These are phyloP conservation scores for Aureobasidium sp. DNA, from an alignment of 2,329 filamentous ascomycete species.

Conservation along the genomic window DNA sequence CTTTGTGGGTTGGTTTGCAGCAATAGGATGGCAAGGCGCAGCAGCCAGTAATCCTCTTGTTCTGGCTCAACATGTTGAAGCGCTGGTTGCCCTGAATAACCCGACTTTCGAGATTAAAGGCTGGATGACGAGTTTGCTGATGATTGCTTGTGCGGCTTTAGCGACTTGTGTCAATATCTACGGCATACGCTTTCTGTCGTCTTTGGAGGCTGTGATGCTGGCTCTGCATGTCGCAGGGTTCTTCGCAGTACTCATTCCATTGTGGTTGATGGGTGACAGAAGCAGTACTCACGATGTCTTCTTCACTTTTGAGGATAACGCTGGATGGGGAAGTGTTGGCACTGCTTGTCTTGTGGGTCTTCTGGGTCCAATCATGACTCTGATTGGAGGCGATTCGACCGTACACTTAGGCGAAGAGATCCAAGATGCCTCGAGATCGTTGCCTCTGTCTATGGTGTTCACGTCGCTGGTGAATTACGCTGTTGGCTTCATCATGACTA, in stretches of 20 bases:
- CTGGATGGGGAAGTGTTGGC: constrained; percentile 19
- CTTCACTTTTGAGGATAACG: constrained; percentile 19
- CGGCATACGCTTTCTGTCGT: constrained; percentile 21
- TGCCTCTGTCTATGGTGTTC: constrained; percentile 18
- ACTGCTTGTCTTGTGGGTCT: constrained; percentile 21
- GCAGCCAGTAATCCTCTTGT: constrained; percentile 22
- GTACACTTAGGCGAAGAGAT: constrained; percentile 19
- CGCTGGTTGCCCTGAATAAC: constrained; percentile 20
- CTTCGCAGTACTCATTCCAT: constrained; percentile 21
- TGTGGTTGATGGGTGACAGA: constrained; percentile 20
- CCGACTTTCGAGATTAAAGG: constrained; percentile 17
- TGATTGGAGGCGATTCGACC: constrained; percentile 12
- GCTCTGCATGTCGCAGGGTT: constrained; percentile 23
- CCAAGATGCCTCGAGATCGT: background rate
- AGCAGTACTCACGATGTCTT: constrained; percentile 15
- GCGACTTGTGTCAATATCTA: constrained; percentile 24
- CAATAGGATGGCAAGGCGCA: constrained; percentile 23
- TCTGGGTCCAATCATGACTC: constrained; percentile 13
- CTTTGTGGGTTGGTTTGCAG: constrained; percentile 33
- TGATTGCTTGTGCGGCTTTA: constrained; percentile 15
- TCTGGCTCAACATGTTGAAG: constrained; percentile 21
- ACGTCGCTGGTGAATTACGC: constrained; percentile 17
- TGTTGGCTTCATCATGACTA: constrained; percentile 16
- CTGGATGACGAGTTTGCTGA: constrained; percentile 13
- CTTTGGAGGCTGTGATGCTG: constrained; percentile 22